Conservation (phyloP, 2,329 filamentous ascomycete species). For the Setomelanomma holmii region DNA sequence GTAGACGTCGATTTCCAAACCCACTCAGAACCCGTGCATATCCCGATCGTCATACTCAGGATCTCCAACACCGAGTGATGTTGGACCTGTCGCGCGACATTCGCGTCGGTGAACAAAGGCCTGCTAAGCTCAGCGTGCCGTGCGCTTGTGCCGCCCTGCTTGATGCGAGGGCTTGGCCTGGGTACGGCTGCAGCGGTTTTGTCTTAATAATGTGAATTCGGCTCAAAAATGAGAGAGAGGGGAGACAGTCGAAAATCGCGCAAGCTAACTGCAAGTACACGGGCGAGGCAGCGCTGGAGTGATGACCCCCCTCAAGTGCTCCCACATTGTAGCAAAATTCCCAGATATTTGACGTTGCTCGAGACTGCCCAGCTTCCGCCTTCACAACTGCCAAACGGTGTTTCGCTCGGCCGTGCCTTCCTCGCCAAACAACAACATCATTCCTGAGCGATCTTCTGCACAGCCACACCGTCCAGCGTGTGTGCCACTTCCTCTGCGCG, state of each 20-base stretch:
- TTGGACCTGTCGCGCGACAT: not conserved
- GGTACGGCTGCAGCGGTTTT: slow-evolving; percentile 7
- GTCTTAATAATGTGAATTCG: slow-evolving; percentile 7
- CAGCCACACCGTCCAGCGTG: slow-evolving; percentile 9
- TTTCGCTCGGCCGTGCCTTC: not conserved
- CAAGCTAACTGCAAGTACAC: slow-evolving; percentile 13
- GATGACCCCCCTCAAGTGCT: not conserved
- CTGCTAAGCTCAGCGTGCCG: slow-evolving; percentile 10
- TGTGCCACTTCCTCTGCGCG: not conserved
- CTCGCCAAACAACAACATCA: slow-evolving; percentile 5
- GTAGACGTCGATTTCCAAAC: no score
- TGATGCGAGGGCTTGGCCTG: slow-evolving; percentile 7
- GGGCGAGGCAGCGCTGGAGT: slow-evolving; percentile 11
- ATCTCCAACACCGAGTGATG: not conserved
- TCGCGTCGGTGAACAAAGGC: not conserved
- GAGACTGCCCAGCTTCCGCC: not conserved
- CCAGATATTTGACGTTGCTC: not conserved
- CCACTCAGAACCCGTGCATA: no score
- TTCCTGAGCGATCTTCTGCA: slow-evolving; percentile 5
- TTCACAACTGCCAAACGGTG: not conserved
- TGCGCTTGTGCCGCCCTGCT: slow-evolving; percentile 9
- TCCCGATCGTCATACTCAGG: not conserved
- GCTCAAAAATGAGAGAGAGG: slow-evolving; percentile 5
- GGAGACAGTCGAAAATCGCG: slow-evolving; percentile 14
- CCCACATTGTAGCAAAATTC: slow-evolving; percentile 4